phyloP scores from a whole-genome alignment of 108 stramenopile genomes.

The Skeletonema grethae region DNA sequence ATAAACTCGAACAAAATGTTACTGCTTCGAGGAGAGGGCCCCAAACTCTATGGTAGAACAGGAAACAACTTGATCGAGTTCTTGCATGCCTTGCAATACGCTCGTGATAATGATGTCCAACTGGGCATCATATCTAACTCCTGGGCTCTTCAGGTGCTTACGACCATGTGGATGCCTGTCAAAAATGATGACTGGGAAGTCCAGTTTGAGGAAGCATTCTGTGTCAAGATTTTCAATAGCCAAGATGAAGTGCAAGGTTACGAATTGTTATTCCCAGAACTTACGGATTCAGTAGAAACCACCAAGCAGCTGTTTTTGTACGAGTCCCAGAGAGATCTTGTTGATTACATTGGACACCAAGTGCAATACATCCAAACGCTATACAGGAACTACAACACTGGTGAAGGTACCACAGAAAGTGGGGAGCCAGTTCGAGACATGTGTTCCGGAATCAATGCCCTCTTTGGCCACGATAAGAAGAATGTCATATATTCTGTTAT shows the following conservation, averaged over 20 bases:
- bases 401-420: not conserved
- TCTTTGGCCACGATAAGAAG: not conserved
- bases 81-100: constrained; percentile 1
- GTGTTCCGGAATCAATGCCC: not conserved
- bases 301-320: not conserved
- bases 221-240: not conserved
- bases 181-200: constrained; percentile 2
- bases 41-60: not conserved
- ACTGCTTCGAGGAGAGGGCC: constrained; percentile 1
- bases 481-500: not conserved
- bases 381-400: not conserved
- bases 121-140: not conserved
- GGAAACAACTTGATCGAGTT: constrained; percentile 10
- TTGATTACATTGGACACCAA: not conserved
- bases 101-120: not conserved
- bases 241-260: not conserved
- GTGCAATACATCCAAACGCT: not conserved
- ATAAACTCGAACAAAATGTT: constrained; percentile 1
- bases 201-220: not conserved
- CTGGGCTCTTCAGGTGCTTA: not conserved
- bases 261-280: not conserved
- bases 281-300: not conserved
- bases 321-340: not conserved
- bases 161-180: not conserved
- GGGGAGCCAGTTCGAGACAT: constrained; percentile 1